Evolutionary conservation across 2,329 filamentous ascomycete genomes (phyloP), one percentile per base, ranked within the genome.

Genomic region (Fusarium hainanense): DNA sequence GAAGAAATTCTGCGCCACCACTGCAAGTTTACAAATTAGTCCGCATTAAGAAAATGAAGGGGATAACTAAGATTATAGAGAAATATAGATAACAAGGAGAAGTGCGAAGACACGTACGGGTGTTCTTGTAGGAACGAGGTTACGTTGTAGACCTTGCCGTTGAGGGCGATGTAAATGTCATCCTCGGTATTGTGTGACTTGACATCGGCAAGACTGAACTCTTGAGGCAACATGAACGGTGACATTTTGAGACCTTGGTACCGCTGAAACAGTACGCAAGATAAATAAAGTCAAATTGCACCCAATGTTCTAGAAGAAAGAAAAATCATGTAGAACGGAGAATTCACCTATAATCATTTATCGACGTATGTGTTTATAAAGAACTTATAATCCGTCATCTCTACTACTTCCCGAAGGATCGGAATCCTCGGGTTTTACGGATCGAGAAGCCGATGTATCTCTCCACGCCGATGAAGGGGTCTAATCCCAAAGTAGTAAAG

Each of bases 321-420:
- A 43, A 23, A 6, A 43, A 21, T 5, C 2, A 13, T 21, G 2
- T 12, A 21, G n/a, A 13, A 13, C 0, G 4, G 7, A 21, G 2
- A 1, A 1, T 8, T 14, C 6, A 14, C 7, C n/a, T 21, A 10
- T 11, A 37, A 0, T 2, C 4, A 11, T 6, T 37, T 16, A 1
- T 37, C 1, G 18, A 37, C 9, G n/a, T 6, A 37, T 6, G 32
- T 37, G n/a, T n/a, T 37, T 37, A 37, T 37, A 6, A 16, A 5
- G 7, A 16, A 16, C 30, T 16, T 9, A 32, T n/a, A n/a, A 0
- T 6, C 34, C 1, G 18, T 37, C n/a, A 0, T 12, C 18, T 1
- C 10, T n/a, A n/a, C 7, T n/a, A n/a, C 34, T 37, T 37, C 34
- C 9, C 18, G 34, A 37, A 37, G 18, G 34, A 1, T 37, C 34